These are phyloP conservation scores for Nymphaea thermarum DNA, from an alignment of 164 flowering plant species.

Conservation along the genomic window DNA sequence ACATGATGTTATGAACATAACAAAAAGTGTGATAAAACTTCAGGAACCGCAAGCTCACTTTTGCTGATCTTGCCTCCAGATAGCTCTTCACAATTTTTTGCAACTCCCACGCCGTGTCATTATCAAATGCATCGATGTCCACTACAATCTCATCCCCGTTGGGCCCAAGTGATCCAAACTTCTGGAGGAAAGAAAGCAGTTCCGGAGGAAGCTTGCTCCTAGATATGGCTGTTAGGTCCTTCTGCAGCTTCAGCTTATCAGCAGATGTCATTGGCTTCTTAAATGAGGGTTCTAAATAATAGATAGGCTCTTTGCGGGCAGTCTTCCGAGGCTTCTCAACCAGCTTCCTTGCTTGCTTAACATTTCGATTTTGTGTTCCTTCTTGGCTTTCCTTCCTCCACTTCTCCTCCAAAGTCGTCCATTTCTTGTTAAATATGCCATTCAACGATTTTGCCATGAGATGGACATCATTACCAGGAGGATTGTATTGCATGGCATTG, in stretches of 20 bases:
- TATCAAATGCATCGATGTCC: constrained; percentile 22
- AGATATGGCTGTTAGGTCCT: constrained; percentile 16
- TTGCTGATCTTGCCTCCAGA: constrained; percentile 9
- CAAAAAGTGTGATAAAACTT: background rate
- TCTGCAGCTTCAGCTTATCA: constrained; percentile 27
- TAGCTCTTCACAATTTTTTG: constrained; percentile 11
- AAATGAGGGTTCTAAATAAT: constrained; percentile 1
- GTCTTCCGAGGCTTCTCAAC: constrained; percentile 4
- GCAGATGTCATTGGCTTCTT: constrained; percentile 19
- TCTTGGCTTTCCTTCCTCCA: constrained; percentile 14
- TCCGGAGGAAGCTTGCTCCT: constrained; percentile 14
- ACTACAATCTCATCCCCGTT: constrained; percentile 11
- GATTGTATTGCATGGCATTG: constrained; percentile 80
- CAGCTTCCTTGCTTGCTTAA: constrained; percentile 6
- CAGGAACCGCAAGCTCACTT: constrained; percentile 15
- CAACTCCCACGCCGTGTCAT: constrained; percentile 13
- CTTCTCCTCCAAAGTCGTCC: constrained; percentile 42
- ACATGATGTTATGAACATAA: background rate
- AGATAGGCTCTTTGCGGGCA: constrained; percentile 6
- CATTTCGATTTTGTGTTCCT: constrained; percentile 8
- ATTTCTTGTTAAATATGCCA: constrained; percentile 29
- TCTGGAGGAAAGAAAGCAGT: constrained; percentile 12
- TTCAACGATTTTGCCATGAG: constrained; percentile 36
- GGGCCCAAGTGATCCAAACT: constrained; percentile 12
- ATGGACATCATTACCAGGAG: constrained; percentile 50